These are phyloP conservation scores for Calendula officinalis DNA, from an alignment of 129 eudicot genomes.

Conservation along the genomic window DNA sequence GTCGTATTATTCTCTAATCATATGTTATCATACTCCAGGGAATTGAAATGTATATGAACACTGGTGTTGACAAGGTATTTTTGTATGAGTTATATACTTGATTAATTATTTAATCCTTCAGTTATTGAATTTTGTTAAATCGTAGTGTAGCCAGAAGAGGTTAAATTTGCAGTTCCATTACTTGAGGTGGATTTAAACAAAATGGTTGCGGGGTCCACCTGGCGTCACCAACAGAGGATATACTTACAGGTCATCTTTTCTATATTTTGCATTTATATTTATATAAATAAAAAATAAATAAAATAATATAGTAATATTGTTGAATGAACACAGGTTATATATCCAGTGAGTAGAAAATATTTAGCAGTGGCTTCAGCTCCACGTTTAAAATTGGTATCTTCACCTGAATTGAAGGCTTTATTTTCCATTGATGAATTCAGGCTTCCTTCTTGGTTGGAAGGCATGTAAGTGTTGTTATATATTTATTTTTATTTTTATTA, in stretches of 20 bases:
- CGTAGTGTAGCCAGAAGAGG: constrained; percentile 94
- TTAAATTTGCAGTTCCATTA: constrained; percentile 79
- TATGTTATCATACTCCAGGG: constrained; percentile 60
- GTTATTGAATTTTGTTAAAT: not conserved
- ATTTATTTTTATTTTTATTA: not conserved
- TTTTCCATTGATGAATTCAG: constrained; percentile 84
- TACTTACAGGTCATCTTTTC: constrained; percentile 84
- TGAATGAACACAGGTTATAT: constrained; percentile 51
- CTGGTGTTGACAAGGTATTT: constrained; percentile 76
- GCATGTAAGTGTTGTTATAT: constrained; percentile 66
- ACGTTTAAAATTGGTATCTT: constrained; percentile 73
- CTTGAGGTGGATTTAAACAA: constrained; percentile 77
- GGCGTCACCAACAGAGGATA: constrained; percentile 83
- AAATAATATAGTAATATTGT: too few species aligned
- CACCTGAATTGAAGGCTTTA: constrained; percentile 72
- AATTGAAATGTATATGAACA: constrained; percentile 75
- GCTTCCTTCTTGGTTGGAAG: constrained; percentile 89
- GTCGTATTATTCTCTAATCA: constrained; percentile 21
- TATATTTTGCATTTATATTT: constrained; percentile 4
- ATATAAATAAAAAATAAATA: too few species aligned
- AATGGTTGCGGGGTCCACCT: constrained; percentile 61
- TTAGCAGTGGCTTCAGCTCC: constrained; percentile 58
- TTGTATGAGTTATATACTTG: constrained; percentile 3
- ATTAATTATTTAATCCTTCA: not conserved
- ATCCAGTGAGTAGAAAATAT: constrained; percentile 73